phyloP scores from a whole-genome alignment of 1,284 basidiomycete species.

The Ceratobasidium theobromae region DNA sequence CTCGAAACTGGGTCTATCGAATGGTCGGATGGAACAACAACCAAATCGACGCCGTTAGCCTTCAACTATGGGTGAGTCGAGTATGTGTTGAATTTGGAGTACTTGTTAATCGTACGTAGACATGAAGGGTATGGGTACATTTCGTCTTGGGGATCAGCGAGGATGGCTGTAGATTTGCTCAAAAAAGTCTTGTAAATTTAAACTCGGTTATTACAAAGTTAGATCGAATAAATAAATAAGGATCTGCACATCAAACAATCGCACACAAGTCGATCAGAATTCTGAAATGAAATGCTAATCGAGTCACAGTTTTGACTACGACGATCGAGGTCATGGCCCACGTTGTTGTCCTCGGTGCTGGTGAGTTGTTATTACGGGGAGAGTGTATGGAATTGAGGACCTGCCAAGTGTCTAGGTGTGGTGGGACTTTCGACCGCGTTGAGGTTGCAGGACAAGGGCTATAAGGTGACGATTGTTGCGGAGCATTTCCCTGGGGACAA shows the following conservation, averaged over 20 bases:
- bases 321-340: neutral
- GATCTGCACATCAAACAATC: neutral
- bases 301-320: neutral
- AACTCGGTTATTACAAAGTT: neutral
- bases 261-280: neutral
- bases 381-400: neutral
- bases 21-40: conserved; percentile 30
- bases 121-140: conserved; percentile 68
- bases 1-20: conserved; percentile 46
- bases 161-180: conserved; percentile 58
- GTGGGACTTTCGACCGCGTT: conserved; percentile 71
- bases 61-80: conserved; percentile 52
- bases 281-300: neutral
- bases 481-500: conserved; percentile 66
- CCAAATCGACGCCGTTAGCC: conserved; percentile 45
- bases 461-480: conserved; percentile 65
- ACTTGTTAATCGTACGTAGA: conserved; percentile 42
- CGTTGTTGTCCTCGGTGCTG: conserved; percentile 5
- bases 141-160: conserved; percentile 69
- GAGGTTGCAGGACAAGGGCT: conserved; percentile 59
- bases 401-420: conserved; percentile 56
- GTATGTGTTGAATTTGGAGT: conserved; percentile 35
- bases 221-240: neutral
- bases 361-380: neutral
- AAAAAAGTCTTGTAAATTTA: conserved; percentile 34